Evolutionary conservation across 2,329 filamentous ascomycete species (phyloP), one percentile per base, ranked within the genome.

Genomic region (Verticillium zaregamsianum): DNA sequence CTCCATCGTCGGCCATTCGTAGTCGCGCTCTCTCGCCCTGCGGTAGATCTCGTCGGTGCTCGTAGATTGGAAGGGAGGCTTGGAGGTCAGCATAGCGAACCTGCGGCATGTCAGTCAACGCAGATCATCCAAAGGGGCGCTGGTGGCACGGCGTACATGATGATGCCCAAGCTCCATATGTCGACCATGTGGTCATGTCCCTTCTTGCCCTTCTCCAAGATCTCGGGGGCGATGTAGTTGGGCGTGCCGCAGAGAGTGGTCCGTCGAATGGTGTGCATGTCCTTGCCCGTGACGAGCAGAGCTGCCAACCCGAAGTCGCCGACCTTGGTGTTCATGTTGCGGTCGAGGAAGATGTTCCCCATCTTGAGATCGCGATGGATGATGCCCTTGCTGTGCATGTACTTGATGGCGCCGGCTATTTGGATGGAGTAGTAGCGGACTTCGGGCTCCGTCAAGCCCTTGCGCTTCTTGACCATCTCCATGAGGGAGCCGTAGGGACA

Each of bases 151-250:
- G 11, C 87, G 80, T 79, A 93, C 88, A 96, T 93, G 73, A 99
- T 99, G 67, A 99, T 95, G 23, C 96, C 95, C 72, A 99, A 83
- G 55, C 94, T 97, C 96, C 96, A 99, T 61, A 99, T 91, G 73
- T 99, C 95, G 3, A 99, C 95, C 81, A 96, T 97, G 73, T 98
- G 93, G 67, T 97, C 95, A 73, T 99, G 95, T 0, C 95, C 95
- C 69, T 94, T 92, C 72, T 92, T 95, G 37, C 90, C 92, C 80
- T 95, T 97, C 71, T 97, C 92, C 59, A 99, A 78, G 64, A 99
- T 97, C 72, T 99, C 95, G 0, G 95, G 95, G 0, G 95, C 95
- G 68, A 99, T 97, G 74, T 99, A 99, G 75, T 99, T 99, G 2
- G 95, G 95, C 5, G 95, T 99, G 62, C 95, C 95, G 69, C 95